A percentile compares a stretch with the other conserved stretches of the same genome.
Evolutionary conservation across 2,329 filamentous ascomycete genomes (phyloP).

Genomic region (Scedosporium apiospermum): DNA sequence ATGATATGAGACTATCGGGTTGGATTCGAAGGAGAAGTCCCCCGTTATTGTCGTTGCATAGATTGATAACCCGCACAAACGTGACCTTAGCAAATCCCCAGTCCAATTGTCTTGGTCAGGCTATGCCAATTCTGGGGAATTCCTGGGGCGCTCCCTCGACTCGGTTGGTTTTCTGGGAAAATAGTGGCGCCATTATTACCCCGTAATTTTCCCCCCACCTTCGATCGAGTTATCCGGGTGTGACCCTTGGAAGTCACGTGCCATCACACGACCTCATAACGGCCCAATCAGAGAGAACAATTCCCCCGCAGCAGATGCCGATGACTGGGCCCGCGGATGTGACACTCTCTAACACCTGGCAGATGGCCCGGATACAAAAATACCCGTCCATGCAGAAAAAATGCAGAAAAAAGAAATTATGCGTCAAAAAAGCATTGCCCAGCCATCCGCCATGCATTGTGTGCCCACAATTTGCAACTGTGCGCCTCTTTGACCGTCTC

Average conservation of each 20-base stretch:
- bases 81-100: not conserved
- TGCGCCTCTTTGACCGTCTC: not conserved
- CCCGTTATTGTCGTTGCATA: too few relatives aligned
- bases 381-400: not conserved
- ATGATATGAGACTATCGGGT: too few relatives aligned
- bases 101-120: too few relatives aligned
- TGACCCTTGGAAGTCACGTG: not conserved
- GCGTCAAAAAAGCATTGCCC: not conserved
- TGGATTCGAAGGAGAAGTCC: too few relatives aligned
- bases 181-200: not conserved
- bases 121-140: not conserved
- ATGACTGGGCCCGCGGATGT: not conserved
- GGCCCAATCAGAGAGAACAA: not conserved
- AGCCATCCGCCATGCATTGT: not conserved
- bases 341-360: not conserved
- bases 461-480: not conserved
- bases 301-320: not conserved
- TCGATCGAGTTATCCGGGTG: not conserved
- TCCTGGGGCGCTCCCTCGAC: not conserved
- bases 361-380: not conserved
- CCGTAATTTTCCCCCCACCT: not conserved
- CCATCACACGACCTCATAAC: not conserved
- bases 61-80: too few relatives aligned
- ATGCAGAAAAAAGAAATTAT: not conserved
- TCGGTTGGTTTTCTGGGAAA: not conserved